phyloP scores from a whole-genome alignment of 805 yeast genomes.

The Yarrowia yakushimensis region DNA sequence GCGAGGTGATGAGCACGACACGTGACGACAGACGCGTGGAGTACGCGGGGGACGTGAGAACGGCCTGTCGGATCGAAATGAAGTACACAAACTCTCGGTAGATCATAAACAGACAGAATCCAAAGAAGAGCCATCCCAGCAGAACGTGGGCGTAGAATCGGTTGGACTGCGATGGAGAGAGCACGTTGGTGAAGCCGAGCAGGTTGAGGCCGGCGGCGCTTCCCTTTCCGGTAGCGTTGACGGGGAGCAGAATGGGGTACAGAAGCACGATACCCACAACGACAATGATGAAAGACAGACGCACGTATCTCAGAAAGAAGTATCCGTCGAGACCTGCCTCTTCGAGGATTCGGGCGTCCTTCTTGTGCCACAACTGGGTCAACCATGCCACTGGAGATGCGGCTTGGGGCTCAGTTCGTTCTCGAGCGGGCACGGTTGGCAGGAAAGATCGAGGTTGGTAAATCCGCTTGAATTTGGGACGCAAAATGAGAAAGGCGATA shows the following conservation, averaged over 20 bases:
- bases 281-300: slow-evolving; percentile 51
- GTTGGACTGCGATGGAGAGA: slow-evolving; percentile 39
- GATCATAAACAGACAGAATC: slow-evolving; percentile 62
- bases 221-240: slow-evolving; percentile 71
- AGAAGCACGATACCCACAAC: slow-evolving; percentile 53
- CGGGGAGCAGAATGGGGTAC: slow-evolving; percentile 73
- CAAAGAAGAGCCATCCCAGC: slow-evolving; percentile 74
- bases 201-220: slow-evolving; percentile 66
- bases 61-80: slow-evolving; percentile 71
- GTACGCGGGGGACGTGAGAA: slow-evolving; percentile 74
- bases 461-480: slow-evolving; percentile 65
- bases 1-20: slow-evolving; percentile 78
- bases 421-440: slow-evolving; percentile 47
- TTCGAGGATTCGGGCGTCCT: slow-evolving; percentile 70
- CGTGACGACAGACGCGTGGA: slow-evolving; percentile 71
- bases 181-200: slow-evolving; percentile 73
- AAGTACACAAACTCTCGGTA: slow-evolving; percentile 81
- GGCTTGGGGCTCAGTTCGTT: slow-evolving; percentile 68
- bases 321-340: slow-evolving; percentile 95
- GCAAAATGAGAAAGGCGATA: slow-evolving; percentile 56
- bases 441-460: slow-evolving; percentile 78
- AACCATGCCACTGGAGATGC: slow-evolving; percentile 71
- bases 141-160: slow-evolving; percentile 86
- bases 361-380: slow-evolving; percentile 55
- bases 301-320: slow-evolving; percentile 76